Conservation (phyloP, 345 rosid genomes). For the Brassica carinata region DNA sequence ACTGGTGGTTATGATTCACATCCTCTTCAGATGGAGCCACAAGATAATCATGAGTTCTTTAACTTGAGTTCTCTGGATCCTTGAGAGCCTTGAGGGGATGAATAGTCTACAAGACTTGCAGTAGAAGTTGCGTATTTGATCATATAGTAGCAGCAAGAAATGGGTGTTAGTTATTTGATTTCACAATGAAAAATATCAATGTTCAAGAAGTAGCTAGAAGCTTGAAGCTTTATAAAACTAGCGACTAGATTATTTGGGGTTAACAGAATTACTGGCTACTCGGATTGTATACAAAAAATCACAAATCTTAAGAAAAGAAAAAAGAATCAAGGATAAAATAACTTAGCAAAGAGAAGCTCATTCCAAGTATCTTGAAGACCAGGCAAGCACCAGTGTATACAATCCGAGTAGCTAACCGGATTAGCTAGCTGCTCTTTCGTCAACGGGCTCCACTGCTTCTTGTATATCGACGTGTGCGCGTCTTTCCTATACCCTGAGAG, state of each 20-base stretch:
- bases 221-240: no score
- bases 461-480: conserved; percentile 85
- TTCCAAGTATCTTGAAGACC: conserved; percentile 96
- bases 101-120: not conserved
- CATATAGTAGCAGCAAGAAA: not conserved
- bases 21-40: conserved; percentile 34
- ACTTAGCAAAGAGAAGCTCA: conserved; percentile 73
- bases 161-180: not conserved
- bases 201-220: no score
- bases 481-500: conserved; percentile 81
- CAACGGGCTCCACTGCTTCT: conserved; percentile 77
- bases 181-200: not conserved
- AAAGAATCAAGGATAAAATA: conserved; percentile 64
- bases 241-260: no score
- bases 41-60: conserved; percentile 14
- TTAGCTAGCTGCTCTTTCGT: conserved; percentile 75
- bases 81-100: conserved; percentile 9
- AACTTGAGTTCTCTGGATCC: conserved; percentile 22
- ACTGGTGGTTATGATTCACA: not conserved
- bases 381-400: conserved; percentile 91
- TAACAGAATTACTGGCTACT: no score
- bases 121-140: not conserved
- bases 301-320: not conserved
- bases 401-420: conserved; percentile 78
- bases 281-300: conserved; percentile 18